These are phyloP conservation scores for Elsinoe arachidis DNA, from an alignment of 2,329 filamentous ascomycete genomes.

Conservation along the genomic window DNA sequence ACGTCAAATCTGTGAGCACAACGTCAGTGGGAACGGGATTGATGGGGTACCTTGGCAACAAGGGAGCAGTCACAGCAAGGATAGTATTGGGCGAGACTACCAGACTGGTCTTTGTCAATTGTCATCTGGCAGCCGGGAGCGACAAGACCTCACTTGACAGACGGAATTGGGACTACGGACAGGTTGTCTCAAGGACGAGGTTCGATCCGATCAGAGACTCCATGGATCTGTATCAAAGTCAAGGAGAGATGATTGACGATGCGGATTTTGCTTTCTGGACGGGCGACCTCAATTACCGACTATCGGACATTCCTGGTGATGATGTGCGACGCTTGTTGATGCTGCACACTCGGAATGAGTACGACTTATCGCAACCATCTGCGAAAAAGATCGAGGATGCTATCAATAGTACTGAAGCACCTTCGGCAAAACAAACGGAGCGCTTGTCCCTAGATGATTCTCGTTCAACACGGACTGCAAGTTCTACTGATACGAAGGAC, in stretches of 20 bases:
- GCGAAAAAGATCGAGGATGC: slow-evolving; percentile 30
- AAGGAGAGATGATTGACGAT: slow-evolving; percentile 66
- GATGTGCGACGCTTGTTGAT: slow-evolving; percentile 80
- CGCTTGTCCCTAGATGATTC: neutral
- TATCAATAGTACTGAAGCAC: slow-evolving; percentile 16
- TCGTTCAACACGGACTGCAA: slow-evolving; percentile 7
- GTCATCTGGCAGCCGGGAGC: slow-evolving; percentile 78
- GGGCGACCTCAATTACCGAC: slow-evolving; percentile 88
- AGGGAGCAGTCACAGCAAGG: slow-evolving; percentile 75
- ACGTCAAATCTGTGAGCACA: slow-evolving; percentile 73
- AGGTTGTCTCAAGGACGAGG: slow-evolving; percentile 65
- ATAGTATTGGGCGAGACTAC: slow-evolving; percentile 86
- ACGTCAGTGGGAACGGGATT: slow-evolving; percentile 80
- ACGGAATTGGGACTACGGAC: slow-evolving; percentile 79
- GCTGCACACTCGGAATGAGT: slow-evolving; percentile 72
- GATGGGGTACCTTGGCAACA: slow-evolving; percentile 91
- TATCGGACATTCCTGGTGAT: slow-evolving; percentile 79
- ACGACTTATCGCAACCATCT: slow-evolving; percentile 44
- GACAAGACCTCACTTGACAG: slow-evolving; percentile 71
- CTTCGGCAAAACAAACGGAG: neutral
- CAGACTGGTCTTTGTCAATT: slow-evolving; percentile 80
- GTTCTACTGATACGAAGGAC: neutral
- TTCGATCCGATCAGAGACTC: slow-evolving; percentile 65
- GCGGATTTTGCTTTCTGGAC: slow-evolving; percentile 96
- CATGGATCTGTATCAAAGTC: slow-evolving; percentile 50